These are phyloP conservation scores for Rhodotorula sp. DNA, from an alignment of 1,284 basidiomycete species.

Conservation along the genomic window DNA sequence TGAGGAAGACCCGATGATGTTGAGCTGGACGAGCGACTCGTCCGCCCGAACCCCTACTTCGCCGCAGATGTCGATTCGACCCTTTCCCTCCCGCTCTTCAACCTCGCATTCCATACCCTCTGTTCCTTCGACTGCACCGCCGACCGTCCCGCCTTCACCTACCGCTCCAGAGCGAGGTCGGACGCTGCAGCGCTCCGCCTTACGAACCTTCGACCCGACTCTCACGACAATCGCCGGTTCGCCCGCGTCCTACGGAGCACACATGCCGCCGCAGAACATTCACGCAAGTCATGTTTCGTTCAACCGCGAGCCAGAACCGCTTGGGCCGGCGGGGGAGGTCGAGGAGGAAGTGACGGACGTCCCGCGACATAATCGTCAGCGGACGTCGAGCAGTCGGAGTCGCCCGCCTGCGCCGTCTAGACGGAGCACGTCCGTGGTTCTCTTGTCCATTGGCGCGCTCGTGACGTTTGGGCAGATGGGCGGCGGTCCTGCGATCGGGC, in stretches of 20 bases:
- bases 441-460: constrained; percentile 34
- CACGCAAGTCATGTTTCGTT: constrained; percentile 20
- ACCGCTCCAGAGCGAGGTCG: constrained; percentile 27
- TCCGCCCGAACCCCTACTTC: constrained; percentile 7
- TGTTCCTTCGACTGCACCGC: neutral
- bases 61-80: neutral
- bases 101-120: neutral
- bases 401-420: constrained; percentile 26
- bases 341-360: neutral
- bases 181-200: constrained; percentile 16
- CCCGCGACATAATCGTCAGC: neutral
- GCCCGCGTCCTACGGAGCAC: constrained; percentile 5
- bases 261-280: neutral
- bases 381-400: constrained; percentile 30
- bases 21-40: constrained; percentile 67
- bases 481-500: constrained; percentile 24
- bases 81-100: neutral
- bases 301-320: neutral
- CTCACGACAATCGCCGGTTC: constrained; percentile 26
- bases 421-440: constrained; percentile 24
- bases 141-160: constrained; percentile 18
- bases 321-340: neutral
- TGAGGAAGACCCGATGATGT: constrained; percentile 60
- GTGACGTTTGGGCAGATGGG: constrained; percentile 30
- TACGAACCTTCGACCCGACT: constrained; percentile 14